These are phyloP conservation scores for Anthracocystis setariae DNA, from an alignment of 1,284 basidiomycete genomes.

Conservation along the genomic window DNA sequence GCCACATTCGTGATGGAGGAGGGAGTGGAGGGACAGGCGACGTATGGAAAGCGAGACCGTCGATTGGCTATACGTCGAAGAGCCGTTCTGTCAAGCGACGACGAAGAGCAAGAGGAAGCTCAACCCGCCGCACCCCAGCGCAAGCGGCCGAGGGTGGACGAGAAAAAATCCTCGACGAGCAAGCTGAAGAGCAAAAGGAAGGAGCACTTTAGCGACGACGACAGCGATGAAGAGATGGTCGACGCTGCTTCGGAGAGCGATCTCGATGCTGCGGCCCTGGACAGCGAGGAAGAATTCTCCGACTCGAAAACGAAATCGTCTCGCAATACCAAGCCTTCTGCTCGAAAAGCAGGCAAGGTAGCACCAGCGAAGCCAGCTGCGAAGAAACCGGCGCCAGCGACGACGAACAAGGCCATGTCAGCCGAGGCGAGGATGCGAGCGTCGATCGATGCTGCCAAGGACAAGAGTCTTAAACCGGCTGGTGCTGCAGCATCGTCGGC, in stretches of 20 bases:
- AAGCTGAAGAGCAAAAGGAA: constrained; percentile 4
- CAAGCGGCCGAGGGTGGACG: constrained; percentile 15
- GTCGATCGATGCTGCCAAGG: constrained; percentile 40
- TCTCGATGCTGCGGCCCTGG: constrained; percentile 24
- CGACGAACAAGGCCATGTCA: constrained; percentile 30
- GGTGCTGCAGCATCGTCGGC: neutral
- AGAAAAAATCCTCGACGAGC: constrained; percentile 1
- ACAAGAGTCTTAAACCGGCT: constrained; percentile 31
- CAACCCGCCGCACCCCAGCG: constrained; percentile 12
- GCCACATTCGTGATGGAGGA: no score
- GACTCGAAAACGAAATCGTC: constrained; percentile 5
- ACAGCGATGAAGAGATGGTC: constrained; percentile 32
- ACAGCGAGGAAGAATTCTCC: constrained; percentile 25
- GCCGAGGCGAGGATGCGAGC: constrained; percentile 38
- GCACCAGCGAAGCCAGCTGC: constrained; percentile 4
- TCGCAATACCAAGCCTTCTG: constrained; percentile 6
- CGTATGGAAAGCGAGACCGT: constrained; percentile 12
- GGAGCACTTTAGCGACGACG: constrained; percentile 26
- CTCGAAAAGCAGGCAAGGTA: constrained; percentile 6
- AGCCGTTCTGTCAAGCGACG: constrained; percentile 21
- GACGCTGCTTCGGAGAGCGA: constrained; percentile 27
- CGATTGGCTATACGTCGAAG: constrained; percentile 11
- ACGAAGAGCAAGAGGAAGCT: constrained; percentile 16
- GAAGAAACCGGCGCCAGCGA: constrained; percentile 9
- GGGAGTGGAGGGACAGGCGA: neutral